Base-by-base conservation (phyloP, 1,284 basidiomycete species). In the Irpex rosettiformis region DNA sequence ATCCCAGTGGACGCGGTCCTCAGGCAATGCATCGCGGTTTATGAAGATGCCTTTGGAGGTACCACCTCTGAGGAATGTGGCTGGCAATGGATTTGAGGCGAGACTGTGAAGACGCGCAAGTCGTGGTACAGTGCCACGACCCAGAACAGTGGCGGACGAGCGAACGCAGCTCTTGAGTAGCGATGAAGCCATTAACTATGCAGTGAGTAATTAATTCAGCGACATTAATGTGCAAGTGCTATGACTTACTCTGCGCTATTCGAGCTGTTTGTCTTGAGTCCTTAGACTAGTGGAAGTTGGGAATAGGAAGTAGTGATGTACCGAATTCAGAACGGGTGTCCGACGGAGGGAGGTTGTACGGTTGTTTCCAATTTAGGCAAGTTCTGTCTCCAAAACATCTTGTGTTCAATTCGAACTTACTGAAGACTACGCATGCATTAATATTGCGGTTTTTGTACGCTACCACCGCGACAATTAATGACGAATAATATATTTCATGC, bases 11-110 rank as follows among this genome's bases (percentile, higher is more conserved):
- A 76, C 67, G 5, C 70, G 74, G 57, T 81, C 73, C 4, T 64
- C 59, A 7, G 84, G 89, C 11, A 88, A 79, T 61, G 80, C 70
- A 1, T 71, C 68, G 3, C 76, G 75, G 43, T 81, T 78, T 48
- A 93, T 67, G 63, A 89, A 88, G 52, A 93, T 80, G 4, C 90
- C 91, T 66, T 92, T 91, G 18, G 89, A 92, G 0, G 91, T 93
- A 1, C 90, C 91, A 2, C 90, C 90, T 28, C 90, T 80, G 7
- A 88, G 68, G 67, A 85, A 89, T 0, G 78, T 76, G 1, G 86
- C 85, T 7, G 82, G 81, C 7, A 88, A 69, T 10, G 83, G 81
- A 65, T 78, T 79, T 4, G 67, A 16, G 1, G 48, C 48, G 10
- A 51, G 48, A 18, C 48, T 16, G 6, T 51, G 48, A 13, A 51